Evolutionary conservation across 2,329 filamentous ascomycete species (phyloP).

Genomic region (Gremmenia infestans): DNA sequence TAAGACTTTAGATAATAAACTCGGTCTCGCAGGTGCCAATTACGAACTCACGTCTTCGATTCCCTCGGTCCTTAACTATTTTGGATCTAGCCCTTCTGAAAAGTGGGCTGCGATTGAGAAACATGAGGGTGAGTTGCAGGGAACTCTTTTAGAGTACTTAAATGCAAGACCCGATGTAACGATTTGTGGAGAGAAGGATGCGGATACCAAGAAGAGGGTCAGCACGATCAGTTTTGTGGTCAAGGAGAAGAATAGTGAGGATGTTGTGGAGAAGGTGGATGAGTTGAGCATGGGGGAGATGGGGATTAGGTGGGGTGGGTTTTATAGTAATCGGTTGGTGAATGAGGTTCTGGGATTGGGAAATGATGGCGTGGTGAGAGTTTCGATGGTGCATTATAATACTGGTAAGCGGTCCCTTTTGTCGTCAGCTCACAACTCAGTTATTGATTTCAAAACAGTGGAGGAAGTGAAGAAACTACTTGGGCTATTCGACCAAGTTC

Average conservation of each 20-base stretch:
- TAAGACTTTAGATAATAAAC: conserved; percentile 57
- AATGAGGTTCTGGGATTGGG: conserved; percentile 54
- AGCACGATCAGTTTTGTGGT: conserved; percentile 65
- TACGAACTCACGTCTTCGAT: conserved; percentile 66
- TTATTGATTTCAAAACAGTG: conserved; percentile 34
- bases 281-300: conserved; percentile 44
- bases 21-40: conserved; percentile 62
- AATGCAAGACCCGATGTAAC: conserved; percentile 45
- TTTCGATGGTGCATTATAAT: conserved; percentile 73
- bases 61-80: conserved; percentile 56
- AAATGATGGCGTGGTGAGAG: conserved; percentile 59
- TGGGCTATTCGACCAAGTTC: conserved; percentile 45
- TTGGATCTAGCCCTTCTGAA: conserved; percentile 37
- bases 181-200: conserved; percentile 52
- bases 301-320: conserved; percentile 62
- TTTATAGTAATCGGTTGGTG: conserved; percentile 62
- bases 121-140: conserved; percentile 58
- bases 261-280: conserved; percentile 59
- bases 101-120: conserved; percentile 48
- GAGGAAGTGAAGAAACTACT: conserved; percentile 52
- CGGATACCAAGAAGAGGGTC: conserved; percentile 47
- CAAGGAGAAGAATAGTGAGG: conserved; percentile 48
- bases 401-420: conserved; percentile 45
- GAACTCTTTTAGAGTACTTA: conserved; percentile 55
- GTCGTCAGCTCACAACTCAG: neutral